Conservation (phyloP, 768 basidiomycete genomes). For the Tremella fuciformis region DNA sequence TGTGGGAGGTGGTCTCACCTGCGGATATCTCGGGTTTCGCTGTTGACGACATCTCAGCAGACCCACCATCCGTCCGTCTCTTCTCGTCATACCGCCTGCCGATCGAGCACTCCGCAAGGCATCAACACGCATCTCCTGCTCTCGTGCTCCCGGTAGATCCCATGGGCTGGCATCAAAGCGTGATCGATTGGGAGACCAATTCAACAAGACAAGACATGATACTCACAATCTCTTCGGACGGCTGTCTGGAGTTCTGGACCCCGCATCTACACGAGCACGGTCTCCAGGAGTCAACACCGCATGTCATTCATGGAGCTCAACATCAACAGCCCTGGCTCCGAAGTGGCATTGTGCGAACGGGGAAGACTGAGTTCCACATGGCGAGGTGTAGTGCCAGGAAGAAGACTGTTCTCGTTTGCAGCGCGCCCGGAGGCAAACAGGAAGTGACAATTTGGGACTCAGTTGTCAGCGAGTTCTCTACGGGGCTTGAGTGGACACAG, state of each 20-base stretch:
- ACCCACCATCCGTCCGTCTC: slow-evolving; percentile 15
- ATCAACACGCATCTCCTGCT: slow-evolving; percentile 11
- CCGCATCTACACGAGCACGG: slow-evolving; percentile 55
- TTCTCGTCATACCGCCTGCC: slow-evolving; percentile 31
- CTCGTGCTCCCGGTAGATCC: slow-evolving; percentile 49
- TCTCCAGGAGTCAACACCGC: neutral
- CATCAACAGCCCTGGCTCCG: slow-evolving; percentile 53
- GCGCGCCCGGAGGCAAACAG: slow-evolving; percentile 55
- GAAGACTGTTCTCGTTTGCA: slow-evolving; percentile 67
- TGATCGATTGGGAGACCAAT: slow-evolving; percentile 46
- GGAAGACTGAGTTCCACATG: slow-evolving; percentile 62
- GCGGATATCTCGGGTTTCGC: neutral
- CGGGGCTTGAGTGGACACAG: slow-evolving; percentile 74
- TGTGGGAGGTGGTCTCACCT: slow-evolving; percentile 38
- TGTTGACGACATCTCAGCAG: neutral
- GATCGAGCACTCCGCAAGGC: slow-evolving; percentile 8
- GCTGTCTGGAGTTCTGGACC: slow-evolving; percentile 84
- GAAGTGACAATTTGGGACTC: slow-evolving; percentile 97
- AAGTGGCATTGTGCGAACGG: slow-evolving; percentile 60
- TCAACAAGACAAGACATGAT: slow-evolving; percentile 61
- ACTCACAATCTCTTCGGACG: slow-evolving; percentile 70
- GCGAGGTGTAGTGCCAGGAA: slow-evolving; percentile 86
- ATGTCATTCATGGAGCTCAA: slow-evolving; percentile 8
- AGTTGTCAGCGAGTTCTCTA: slow-evolving; percentile 85
- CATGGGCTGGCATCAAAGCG: slow-evolving; percentile 51